A percentile compares a stretch with the other conserved stretches of the same genome.
Conservation (phyloP, 805 yeast species). For the Spathaspora boniae region DNA sequence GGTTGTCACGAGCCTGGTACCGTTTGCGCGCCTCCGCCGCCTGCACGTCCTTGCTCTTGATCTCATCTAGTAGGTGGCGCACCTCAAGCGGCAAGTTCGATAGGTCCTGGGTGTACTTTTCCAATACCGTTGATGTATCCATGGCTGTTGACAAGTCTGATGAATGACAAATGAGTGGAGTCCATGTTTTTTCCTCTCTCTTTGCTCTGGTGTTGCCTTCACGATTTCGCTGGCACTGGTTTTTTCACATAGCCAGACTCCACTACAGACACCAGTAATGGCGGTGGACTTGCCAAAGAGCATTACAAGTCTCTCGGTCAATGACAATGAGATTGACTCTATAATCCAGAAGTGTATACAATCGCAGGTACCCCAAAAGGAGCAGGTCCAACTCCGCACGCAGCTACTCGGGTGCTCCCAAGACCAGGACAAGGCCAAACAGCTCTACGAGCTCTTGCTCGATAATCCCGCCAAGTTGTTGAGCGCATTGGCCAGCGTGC, state of each 20-base stretch:
- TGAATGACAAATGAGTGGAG: neutral
- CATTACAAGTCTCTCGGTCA: too few relatives aligned
- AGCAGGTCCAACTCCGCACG: too few relatives aligned
- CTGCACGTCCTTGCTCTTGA: conserved; percentile 64
- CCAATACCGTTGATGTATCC: conserved; percentile 82
- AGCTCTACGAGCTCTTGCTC: conserved; percentile 15
- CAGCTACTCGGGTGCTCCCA: conserved; percentile 12
- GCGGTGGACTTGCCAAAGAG: too few relatives aligned
- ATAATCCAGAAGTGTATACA: too few relatives aligned
- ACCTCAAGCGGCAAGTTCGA: conserved; percentile 87
- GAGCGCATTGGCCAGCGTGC: conserved; percentile 12
- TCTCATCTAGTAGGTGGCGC: conserved; percentile 74
- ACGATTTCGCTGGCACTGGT: neutral
- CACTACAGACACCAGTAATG: too few relatives aligned
- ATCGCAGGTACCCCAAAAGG: too few relatives aligned
- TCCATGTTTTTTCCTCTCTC: neutral
- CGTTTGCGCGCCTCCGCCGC: conserved; percentile 64
- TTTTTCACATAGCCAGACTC: too few relatives aligned
- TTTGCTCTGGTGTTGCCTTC: neutral
- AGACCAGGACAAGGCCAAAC: conserved; percentile 6
- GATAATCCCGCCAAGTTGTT: conserved; percentile 17
- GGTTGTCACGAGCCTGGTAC: conserved; percentile 69
- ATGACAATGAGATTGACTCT: too few relatives aligned
- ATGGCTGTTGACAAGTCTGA: conserved; percentile 28
- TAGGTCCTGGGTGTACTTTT: conserved; percentile 53